These are phyloP conservation scores for Adiantum capillusveneris DNA, from an alignment of 75 land plant species.

Conservation along the genomic window DNA sequence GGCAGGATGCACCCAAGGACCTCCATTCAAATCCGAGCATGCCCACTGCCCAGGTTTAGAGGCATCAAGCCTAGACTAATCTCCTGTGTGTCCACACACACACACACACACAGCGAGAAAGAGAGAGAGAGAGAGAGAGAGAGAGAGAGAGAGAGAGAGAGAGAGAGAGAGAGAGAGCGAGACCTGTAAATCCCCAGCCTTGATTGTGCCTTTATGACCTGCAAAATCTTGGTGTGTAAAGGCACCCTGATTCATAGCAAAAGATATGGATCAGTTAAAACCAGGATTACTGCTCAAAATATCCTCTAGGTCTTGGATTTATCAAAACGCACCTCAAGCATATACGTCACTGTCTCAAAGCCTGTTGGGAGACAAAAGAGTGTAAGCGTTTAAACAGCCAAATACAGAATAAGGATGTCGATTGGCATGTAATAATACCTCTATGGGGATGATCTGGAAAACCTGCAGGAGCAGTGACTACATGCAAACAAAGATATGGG, in stretches of 20 bases:
- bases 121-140: too few species aligned
- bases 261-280: too few species aligned
- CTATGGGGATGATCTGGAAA: conserved; percentile 97
- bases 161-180: too few species aligned
- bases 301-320: too few species aligned
- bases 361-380: conserved; percentile 25
- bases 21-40: too few species aligned
- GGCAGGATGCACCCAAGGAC: too few species aligned
- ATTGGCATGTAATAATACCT: conserved; percentile 27
- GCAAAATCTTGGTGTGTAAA: conserved; percentile 84
- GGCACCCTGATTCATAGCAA: conserved; percentile 43
- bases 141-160: too few species aligned
- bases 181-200: conserved; percentile 75
- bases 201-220: conserved; percentile 82
- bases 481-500: conserved; percentile 8
- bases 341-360: conserved; percentile 92
- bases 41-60: too few species aligned
- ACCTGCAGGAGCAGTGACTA: conserved; percentile 81
- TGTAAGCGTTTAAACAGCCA: neutral
- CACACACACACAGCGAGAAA: too few species aligned
- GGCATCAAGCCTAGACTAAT: too few species aligned
- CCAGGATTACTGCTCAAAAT: too few species aligned
- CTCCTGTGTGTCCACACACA: too few species aligned
- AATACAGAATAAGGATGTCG: neutral
- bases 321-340: conserved; percentile 53